phyloP scores from a whole-genome alignment of 352 stramenopile species.

The Blastocystis sp. region DNA sequence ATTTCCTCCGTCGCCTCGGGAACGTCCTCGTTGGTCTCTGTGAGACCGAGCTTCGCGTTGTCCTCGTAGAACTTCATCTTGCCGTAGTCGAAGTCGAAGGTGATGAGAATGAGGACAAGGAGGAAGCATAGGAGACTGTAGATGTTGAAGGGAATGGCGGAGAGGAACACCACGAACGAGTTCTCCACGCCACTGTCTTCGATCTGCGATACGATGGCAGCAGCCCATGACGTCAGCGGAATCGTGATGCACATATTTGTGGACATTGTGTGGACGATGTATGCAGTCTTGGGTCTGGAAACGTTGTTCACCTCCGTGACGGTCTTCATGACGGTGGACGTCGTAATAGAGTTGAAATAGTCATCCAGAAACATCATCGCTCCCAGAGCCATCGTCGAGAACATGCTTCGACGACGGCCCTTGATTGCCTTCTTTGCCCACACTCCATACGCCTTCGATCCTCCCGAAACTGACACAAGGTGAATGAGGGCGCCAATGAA shows the following conservation, averaged over 20 bases:
- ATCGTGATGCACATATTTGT: constrained; percentile 56
- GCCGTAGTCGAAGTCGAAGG: constrained; percentile 49
- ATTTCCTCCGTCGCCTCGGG: neutral
- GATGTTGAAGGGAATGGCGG: constrained; percentile 52
- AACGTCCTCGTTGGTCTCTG: constrained; percentile 11
- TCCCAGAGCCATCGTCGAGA: constrained; percentile 38
- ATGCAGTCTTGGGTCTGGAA: constrained; percentile 43
- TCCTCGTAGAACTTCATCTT: constrained; percentile 56
- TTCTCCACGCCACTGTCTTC: constrained; percentile 27
- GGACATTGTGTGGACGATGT: constrained; percentile 49
- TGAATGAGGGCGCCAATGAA: constrained; percentile 53
- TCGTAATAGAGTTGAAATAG: constrained; percentile 56
- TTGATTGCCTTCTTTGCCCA: constrained; percentile 42
- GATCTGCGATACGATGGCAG: constrained; percentile 52
- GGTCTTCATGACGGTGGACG: constrained; percentile 29
- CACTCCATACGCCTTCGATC: constrained; percentile 17
- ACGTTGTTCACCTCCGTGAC: constrained; percentile 47
- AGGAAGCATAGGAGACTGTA: constrained; percentile 43
- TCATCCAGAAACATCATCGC: constrained; percentile 53
- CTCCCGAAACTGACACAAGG: constrained; percentile 37
- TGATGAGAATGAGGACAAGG: constrained; percentile 26
- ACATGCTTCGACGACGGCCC: constrained; percentile 5
- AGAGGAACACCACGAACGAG: constrained; percentile 34
- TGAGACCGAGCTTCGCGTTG: constrained; percentile 31
- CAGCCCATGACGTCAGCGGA: constrained; percentile 39